Evolutionary conservation across 2,329 filamentous ascomycete genomes (phyloP), one percentile per base, ranked within the genome.

Genomic region (Escovopsis sp.): DNA sequence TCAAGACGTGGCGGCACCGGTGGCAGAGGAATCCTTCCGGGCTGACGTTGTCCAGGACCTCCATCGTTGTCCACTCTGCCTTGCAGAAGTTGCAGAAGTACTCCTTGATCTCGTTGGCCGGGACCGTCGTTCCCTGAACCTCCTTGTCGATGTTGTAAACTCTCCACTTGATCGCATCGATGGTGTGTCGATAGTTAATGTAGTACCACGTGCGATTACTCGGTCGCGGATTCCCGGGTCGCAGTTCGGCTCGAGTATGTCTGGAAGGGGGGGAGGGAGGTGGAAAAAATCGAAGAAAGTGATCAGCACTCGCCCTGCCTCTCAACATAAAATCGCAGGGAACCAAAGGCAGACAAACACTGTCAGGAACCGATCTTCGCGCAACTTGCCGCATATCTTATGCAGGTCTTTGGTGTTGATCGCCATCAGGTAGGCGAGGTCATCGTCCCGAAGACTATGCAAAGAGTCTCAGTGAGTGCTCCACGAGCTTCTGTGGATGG

Each of bases 111-210:
- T 96, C 89, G 43, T 76, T 75, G 9, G 81, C 82, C 0, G 85
- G 81, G 15, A 85, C 79, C 12, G 85, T 84, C 45, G 85, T 80
- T 12, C 81, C 80, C 62, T 95, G 88, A 45, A 96, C 86, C 43
- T 82, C 79, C 59, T 89, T 88, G 51, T 88, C 87, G 52, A 96
- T 77, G 44, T 81, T 82, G 57, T 89, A 88, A 41, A 94, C 79
- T 48, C 85, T 82, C 74, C 84, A 98, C 62, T 98, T 98, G 64
- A 94, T 93, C 39, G 85, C 86, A 63, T 98, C 91, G 55, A 98
- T 86, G 33, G 89, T 86, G 45, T 85, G 83, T 46, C 91, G 85
- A 56, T 93, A 93, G 59, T 95, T 88, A 59, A 98, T 89, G 63
- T 85, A 98, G 67, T 94, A 98, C 71, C 94, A 98, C 48, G 89